Percentiles rank a stretch among this genome's conserved stretches.
Evolutionary conservation across 352 stramenopile genomes (phyloP).

Genomic region (Phytophthora chlamydospora): DNA sequence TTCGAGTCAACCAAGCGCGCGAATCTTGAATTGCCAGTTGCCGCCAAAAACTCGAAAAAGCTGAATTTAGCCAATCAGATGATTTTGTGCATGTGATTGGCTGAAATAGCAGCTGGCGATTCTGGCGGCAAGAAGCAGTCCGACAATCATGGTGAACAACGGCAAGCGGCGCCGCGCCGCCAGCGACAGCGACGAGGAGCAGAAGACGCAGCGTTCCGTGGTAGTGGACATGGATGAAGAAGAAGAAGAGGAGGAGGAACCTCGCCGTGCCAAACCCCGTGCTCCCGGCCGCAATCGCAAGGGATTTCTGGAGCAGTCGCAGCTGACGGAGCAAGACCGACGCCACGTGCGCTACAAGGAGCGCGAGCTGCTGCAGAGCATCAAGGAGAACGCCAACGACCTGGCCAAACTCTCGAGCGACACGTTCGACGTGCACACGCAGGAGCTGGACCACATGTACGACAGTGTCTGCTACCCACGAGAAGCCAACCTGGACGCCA

Average conservation of each 20-base stretch:
- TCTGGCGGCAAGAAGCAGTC: conserved; percentile 17
- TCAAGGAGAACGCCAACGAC: conserved; percentile 76
- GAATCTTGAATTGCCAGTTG: not conserved
- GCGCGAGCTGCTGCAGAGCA: conserved; percentile 72
- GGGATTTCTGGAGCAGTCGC: conserved; percentile 69
- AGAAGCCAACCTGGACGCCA: conserved; percentile 83
- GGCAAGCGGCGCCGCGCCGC: conserved; percentile 19
- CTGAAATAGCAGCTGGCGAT: not conserved
- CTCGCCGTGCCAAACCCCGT: conserved; percentile 2
- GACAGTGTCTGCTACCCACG: conserved; percentile 80
- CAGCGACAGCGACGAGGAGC: conserved; percentile 28
- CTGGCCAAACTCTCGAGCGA: conserved; percentile 68
- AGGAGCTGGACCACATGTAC: conserved; percentile 79
- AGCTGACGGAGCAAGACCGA: conserved; percentile 73
- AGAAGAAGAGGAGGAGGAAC: conserved; percentile 1
- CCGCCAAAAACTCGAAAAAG: not conserved
- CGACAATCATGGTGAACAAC: conserved; percentile 12
- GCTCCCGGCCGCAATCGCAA: conserved; percentile 28
- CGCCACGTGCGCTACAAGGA: conserved; percentile 78
- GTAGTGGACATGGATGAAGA: conserved; percentile 10
- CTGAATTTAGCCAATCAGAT: no score
- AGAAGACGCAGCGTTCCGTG: conserved; percentile 16
- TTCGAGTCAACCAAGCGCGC: no score
- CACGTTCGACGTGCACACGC: conserved; percentile 62
- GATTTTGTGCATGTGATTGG: not conserved